Evolutionary conservation across 495 filamentous ascomycete genomes (phyloP).

Genomic region (Penicillium soppii): DNA sequence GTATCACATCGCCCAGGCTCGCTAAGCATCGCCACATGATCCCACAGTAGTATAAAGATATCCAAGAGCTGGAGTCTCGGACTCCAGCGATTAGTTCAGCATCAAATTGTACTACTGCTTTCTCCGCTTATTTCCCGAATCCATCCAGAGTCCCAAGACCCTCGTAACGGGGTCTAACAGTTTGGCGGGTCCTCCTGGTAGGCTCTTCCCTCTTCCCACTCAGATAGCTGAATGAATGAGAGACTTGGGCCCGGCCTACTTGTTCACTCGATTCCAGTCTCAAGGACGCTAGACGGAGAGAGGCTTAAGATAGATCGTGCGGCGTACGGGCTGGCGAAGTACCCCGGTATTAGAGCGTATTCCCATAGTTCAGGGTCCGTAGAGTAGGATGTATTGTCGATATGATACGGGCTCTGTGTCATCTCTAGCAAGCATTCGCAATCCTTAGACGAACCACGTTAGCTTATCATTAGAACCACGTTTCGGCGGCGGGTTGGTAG

Average conservation of each 20-base stretch:
- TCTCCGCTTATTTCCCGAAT: too few relatives aligned
- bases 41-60: too few relatives aligned
- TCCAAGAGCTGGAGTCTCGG: too few relatives aligned
- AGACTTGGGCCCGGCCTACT: not conserved
- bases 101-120: too few relatives aligned
- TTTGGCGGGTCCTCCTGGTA: constrained; percentile 29
- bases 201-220: constrained; percentile 17
- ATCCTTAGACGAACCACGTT: not conserved
- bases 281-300: constrained; percentile 1
- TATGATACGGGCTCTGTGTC: constrained; percentile 3
- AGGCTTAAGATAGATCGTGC: constrained; percentile 2
- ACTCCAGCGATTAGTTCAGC: too few relatives aligned
- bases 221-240: constrained; percentile 5
- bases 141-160: too few relatives aligned
- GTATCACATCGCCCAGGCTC: too few relatives aligned
- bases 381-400: not conserved
- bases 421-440: not conserved
- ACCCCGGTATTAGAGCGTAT: constrained; percentile 8
- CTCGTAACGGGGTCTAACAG: too few relatives aligned
- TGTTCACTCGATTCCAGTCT: not conserved
- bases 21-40: too few relatives aligned
- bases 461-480: not conserved
- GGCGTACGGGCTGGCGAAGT: constrained; percentile 3
- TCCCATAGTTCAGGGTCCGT: constrained; percentile 2
- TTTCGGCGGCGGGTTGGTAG: not conserved